Evolutionary conservation across 768 basidiomycete species (phyloP).

Genomic region (Rhizopogon salebrosus): DNA sequence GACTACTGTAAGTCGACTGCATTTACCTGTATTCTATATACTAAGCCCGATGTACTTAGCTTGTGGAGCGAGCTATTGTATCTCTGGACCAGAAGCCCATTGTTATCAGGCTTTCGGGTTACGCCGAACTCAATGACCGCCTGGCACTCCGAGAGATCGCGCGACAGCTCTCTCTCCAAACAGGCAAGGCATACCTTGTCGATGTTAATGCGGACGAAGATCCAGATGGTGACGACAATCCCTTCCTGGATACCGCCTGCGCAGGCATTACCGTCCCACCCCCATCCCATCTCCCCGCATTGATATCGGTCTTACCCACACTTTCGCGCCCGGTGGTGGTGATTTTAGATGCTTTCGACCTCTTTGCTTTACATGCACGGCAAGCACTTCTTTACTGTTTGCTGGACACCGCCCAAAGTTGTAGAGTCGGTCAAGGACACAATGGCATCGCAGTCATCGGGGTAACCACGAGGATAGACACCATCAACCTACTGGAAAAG

Average conservation of each 20-base stretch:
- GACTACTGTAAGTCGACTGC: slow-evolving; percentile 49
- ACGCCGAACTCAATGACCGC: slow-evolving; percentile 80
- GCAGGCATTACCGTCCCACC: slow-evolving; percentile 46
- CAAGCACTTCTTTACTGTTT: slow-evolving; percentile 94
- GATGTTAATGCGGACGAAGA: slow-evolving; percentile 33
- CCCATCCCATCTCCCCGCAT: slow-evolving; percentile 63
- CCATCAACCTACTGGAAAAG: slow-evolving; percentile 87
- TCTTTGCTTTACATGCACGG: slow-evolving; percentile 87
- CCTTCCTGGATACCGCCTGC: slow-evolving; percentile 40
- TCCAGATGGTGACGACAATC: slow-evolving; percentile 33
- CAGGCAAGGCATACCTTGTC: slow-evolving; percentile 51
- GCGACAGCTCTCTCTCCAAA: slow-evolving; percentile 73
- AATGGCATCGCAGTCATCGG: slow-evolving; percentile 85
- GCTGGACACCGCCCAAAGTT: slow-evolving; percentile 88
- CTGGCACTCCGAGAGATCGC: slow-evolving; percentile 92
- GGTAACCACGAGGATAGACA: slow-evolving; percentile 80
- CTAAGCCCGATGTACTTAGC: slow-evolving; percentile 30
- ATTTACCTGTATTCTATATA: slow-evolving; percentile 1
- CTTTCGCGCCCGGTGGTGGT: slow-evolving; percentile 77
- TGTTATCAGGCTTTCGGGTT: slow-evolving; percentile 78
- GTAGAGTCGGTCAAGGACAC: slow-evolving; percentile 50
- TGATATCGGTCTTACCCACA: slow-evolving; percentile 75
- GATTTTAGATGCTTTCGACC: slow-evolving; percentile 87
- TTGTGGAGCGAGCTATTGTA: slow-evolving; percentile 54
- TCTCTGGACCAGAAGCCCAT: slow-evolving; percentile 50